Base-by-base conservation (phyloP, 2,329 filamentous ascomycete species). In the Lojkania enalia region DNA sequence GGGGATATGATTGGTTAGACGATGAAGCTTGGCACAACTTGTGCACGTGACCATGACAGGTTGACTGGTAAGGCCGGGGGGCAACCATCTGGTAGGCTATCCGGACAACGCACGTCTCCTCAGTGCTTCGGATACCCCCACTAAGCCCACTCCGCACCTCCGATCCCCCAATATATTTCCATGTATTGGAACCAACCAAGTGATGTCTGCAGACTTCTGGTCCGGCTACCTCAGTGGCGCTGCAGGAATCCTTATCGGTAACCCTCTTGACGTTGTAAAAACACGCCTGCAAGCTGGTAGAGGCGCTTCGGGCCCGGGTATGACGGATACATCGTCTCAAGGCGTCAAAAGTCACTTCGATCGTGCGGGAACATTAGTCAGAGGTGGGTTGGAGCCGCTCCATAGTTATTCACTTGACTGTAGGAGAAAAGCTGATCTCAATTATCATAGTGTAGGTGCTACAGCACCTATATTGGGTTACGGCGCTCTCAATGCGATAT, bases 121-220 rank as follows among this genome's bases (percentile, higher is more conserved):
- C n/a, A n/a, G n/a, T n/a, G n/a, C n/a, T n/a, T n/a, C n/a, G n/a
- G n/a, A n/a, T n/a, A n/a, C n/a, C n/a, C n/a, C n/a, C n/a, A n/a
- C n/a, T n/a, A n/a, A n/a, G n/a, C n/a, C n/a, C n/a, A n/a, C n/a
- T n/a, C n/a, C n/a, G n/a, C n/a, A n/a, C n/a, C n/a, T n/a, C n/a
- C n/a, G n/a, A n/a, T n/a, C n/a, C n/a, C n/a, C n/a, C n/a, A n/a
- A n/a, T n/a, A n/a, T n/a, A n/a, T n/a, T n/a, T n/a, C n/a, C n/a
- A n/a, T n/a, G n/a, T n/a, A n/a, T n/a, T n/a, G n/a, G n/a, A n/a
- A n/a, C n/a, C n/a, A n/a, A n/a, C n/a, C 14, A 35, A 31, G 42
- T 18, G 43, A 92, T 94, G 88, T 88, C 88, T 39, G 83, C 89
- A 57, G 91, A 96, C 67, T 96, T 96, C 71, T 95, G 88, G 88